phyloP scores from a whole-genome alignment of 352 stramenopile species.

The Phytopythium sindhum region DNA sequence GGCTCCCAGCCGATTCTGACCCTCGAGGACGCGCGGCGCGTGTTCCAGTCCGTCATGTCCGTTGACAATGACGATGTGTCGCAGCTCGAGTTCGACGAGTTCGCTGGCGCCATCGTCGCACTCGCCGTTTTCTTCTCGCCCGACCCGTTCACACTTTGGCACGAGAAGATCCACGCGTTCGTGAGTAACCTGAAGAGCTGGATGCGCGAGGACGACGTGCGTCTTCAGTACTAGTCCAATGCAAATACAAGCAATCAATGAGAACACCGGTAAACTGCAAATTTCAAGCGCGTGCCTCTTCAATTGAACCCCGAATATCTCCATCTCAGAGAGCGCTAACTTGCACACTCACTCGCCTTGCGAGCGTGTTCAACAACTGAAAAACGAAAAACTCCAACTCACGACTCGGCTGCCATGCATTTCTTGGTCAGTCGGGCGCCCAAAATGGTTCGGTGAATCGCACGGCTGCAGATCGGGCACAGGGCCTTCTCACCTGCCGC shows the following conservation, averaged over 20 bases:
- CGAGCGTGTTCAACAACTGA: neutral
- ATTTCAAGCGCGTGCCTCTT: neutral
- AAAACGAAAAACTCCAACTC: neutral
- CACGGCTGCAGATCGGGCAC: neutral
- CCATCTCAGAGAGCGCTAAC: neutral
- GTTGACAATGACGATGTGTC: slow-evolving; percentile 47
- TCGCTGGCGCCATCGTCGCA: slow-evolving; percentile 38
- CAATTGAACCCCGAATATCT: neutral
- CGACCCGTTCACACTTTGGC: slow-evolving; percentile 47
- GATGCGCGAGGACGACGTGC: slow-evolving; percentile 3
- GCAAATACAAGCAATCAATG: neutral
- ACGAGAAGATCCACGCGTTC: slow-evolving; percentile 55
- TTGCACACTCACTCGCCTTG: neutral
- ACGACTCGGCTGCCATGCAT: neutral
- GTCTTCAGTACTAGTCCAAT: neutral
- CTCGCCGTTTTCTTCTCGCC: slow-evolving; percentile 39
- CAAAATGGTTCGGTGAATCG: no score
- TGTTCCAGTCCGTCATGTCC: slow-evolving; percentile 50
- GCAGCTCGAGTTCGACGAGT: slow-evolving; percentile 67
- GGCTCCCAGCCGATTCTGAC: slow-evolving; percentile 10
- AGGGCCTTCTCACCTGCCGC: neutral
- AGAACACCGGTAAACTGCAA: neutral
- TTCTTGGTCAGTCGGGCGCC: no score
- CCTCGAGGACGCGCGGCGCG: slow-evolving; percentile 18
- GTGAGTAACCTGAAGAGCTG: slow-evolving; percentile 19